These are phyloP conservation scores for Pythium grandisporangium DNA, from an alignment of 352 stramenopile species.

Conservation along the genomic window DNA sequence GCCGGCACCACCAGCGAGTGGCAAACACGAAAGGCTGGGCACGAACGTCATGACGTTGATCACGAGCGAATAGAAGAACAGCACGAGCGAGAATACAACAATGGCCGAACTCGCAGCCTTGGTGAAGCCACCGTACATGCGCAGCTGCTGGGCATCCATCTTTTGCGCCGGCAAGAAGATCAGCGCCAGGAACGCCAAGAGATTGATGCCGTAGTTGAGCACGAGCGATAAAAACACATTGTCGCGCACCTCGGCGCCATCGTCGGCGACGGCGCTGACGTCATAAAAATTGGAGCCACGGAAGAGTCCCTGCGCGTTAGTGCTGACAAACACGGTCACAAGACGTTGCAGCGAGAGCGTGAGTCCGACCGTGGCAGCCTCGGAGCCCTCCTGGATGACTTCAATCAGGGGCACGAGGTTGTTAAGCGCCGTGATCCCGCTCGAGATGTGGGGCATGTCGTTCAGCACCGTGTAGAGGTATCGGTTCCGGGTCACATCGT, in stretches of 20 bases:
- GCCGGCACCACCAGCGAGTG: slow-evolving; percentile 13
- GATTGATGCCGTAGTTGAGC: slow-evolving; percentile 44
- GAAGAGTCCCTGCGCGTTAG: slow-evolving; percentile 34
- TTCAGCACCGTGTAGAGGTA: slow-evolving; percentile 53
- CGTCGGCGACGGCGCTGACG: slow-evolving; percentile 15
- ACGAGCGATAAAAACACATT: slow-evolving; percentile 45
- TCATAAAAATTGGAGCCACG: slow-evolving; percentile 38
- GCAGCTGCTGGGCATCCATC: slow-evolving; percentile 24
- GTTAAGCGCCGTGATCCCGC: slow-evolving; percentile 43
- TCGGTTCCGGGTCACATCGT: slow-evolving; percentile 33
- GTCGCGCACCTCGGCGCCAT: slow-evolving; percentile 21
- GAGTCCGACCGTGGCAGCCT: slow-evolving; percentile 48
- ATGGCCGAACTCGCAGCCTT: slow-evolving; percentile 14
- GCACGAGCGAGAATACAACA: slow-evolving; percentile 9
- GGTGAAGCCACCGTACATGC: slow-evolving; percentile 25
- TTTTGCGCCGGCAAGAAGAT: slow-evolving; percentile 25
- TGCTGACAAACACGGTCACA: slow-evolving; percentile 49
- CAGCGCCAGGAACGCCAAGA: slow-evolving; percentile 40
- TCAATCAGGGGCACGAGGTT: slow-evolving; percentile 52
- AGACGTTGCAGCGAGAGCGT: slow-evolving; percentile 47
- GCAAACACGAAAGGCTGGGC: slow-evolving; percentile 10
- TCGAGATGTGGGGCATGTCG: slow-evolving; percentile 32
- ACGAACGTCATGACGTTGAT: slow-evolving; percentile 21
- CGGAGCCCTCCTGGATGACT: slow-evolving; percentile 55
- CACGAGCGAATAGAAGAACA: slow-evolving; percentile 14